A percentile compares a stretch with the other conserved stretches of the same genome.
phyloP scores from a whole-genome alignment of 2,329 filamentous ascomycete species.

The Cryphonectria naterciae region DNA sequence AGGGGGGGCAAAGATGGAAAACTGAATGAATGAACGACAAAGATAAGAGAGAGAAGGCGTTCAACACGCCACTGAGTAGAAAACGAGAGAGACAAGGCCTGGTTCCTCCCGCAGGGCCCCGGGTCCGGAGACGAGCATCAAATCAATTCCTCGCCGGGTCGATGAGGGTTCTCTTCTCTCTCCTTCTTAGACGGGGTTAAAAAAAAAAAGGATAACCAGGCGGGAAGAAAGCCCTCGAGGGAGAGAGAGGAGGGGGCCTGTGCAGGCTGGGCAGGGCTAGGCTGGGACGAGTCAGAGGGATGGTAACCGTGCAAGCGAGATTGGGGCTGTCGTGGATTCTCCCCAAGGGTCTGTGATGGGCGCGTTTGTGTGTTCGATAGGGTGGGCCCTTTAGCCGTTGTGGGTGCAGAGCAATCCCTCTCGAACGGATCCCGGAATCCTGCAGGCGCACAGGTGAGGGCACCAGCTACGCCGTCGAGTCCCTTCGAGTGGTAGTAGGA shows the following conservation, averaged over 20 bases:
- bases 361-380: not conserved
- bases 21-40: not conserved
- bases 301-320: conserved; percentile 1
- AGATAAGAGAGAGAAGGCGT: not conserved
- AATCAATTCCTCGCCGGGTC: not conserved
- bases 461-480: not conserved
- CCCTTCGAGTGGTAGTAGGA: no score
- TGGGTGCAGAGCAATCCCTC: conserved; percentile 1
- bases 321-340: not conserved
- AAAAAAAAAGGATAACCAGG: not conserved
- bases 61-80: not conserved
- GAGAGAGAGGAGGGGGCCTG: not conserved
- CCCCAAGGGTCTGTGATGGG: not conserved
- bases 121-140: not conserved
- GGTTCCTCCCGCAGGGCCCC: not conserved
- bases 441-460: conserved; percentile 4
- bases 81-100: not conserved
- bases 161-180: not conserved
- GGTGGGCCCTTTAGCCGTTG: not conserved
- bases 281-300: not conserved
- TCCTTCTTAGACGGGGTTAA: no score
- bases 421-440: conserved; percentile 5
- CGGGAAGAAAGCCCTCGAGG: not conserved
- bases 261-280: not conserved
- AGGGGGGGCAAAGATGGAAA: not conserved